Conservation (phyloP, 2,329 filamentous ascomycete species). For the Hortaea werneckii region DNA sequence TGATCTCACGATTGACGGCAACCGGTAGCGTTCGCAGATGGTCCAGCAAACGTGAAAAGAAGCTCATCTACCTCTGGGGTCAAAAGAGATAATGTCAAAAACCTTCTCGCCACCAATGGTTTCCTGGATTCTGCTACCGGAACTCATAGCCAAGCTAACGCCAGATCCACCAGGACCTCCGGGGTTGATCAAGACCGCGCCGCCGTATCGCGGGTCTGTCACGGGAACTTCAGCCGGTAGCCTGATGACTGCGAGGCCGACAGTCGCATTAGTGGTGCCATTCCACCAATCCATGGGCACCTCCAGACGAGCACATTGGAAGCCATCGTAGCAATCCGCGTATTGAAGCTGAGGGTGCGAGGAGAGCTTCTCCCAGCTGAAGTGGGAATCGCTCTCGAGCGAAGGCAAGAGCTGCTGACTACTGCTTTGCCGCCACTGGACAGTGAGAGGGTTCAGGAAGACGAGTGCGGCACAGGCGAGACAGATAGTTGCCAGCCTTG, state of each 20-base stretch:
- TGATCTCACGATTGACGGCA: no score
- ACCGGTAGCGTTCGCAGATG: no score
- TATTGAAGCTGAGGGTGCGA: constrained; percentile 8
- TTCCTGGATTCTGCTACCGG: constrained; percentile 12
- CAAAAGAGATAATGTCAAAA: constrained; percentile 37
- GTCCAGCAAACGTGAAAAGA: neutral
- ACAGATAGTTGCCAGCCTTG: no score
- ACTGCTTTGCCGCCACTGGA: no score
- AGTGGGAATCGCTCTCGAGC: neutral
- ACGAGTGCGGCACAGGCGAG: no score
- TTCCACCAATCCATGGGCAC: constrained; percentile 40
- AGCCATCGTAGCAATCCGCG: constrained; percentile 31
- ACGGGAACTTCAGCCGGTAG: constrained; percentile 33
- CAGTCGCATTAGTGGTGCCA: constrained; percentile 21
- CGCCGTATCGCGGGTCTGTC: constrained; percentile 32
- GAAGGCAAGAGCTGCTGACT: no score
- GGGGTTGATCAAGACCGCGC: constrained; percentile 34
- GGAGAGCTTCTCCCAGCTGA: constrained; percentile 9
- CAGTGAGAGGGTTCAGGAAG: no score
- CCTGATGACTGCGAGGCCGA: constrained; percentile 37
- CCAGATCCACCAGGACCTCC: constrained; percentile 36
- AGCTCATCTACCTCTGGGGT: constrained; percentile 29
- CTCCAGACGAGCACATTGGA: constrained; percentile 40
- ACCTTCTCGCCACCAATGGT: constrained; percentile 23
- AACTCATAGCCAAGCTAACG: constrained; percentile 19